Evolutionary conservation across 2,329 filamentous ascomycete genomes (phyloP).

Genomic region (Fusarium nurragi): DNA sequence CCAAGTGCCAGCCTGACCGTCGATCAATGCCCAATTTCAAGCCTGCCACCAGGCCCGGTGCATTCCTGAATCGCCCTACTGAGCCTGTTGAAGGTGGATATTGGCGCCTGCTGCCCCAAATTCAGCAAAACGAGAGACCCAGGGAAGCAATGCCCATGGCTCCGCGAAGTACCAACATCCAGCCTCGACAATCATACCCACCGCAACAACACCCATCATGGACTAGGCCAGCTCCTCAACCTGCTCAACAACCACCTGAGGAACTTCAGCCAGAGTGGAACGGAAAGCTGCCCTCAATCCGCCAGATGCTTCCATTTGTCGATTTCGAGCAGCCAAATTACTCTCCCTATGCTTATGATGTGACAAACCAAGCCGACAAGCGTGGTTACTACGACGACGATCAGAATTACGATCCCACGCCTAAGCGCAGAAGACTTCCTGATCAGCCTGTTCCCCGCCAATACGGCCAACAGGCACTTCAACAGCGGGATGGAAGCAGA

Average conservation of each 20-base stretch:
- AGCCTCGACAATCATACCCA: background rate
- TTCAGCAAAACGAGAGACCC: background rate
- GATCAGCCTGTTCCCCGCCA: background rate
- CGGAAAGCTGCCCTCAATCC: slow-evolving; percentile 21
- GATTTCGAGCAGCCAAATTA: background rate
- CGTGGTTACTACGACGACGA: background rate
- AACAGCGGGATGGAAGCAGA: background rate
- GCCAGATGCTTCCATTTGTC: slow-evolving; percentile 20
- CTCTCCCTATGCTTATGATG: background rate
- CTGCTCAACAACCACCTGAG: background rate
- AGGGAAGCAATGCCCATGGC: background rate
- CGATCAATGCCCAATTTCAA: background rate
- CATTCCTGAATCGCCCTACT: background rate
- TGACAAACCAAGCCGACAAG: background rate
- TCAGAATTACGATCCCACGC: background rate
- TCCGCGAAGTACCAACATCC: background rate
- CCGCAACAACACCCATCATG: background rate
- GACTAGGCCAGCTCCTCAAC: background rate
- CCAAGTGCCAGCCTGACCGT: background rate
- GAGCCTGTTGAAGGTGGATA: background rate
- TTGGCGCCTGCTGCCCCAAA: background rate
- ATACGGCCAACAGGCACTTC: background rate
- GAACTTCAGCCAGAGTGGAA: background rate
- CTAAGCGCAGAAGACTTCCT: slow-evolving; percentile 26
- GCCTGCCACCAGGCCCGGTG: background rate